A percentile compares a stretch with the other conserved stretches of the same genome.
Evolutionary conservation across 352 stramenopile species (phyloP).

Genomic region (Phytophthora foliorum): DNA sequence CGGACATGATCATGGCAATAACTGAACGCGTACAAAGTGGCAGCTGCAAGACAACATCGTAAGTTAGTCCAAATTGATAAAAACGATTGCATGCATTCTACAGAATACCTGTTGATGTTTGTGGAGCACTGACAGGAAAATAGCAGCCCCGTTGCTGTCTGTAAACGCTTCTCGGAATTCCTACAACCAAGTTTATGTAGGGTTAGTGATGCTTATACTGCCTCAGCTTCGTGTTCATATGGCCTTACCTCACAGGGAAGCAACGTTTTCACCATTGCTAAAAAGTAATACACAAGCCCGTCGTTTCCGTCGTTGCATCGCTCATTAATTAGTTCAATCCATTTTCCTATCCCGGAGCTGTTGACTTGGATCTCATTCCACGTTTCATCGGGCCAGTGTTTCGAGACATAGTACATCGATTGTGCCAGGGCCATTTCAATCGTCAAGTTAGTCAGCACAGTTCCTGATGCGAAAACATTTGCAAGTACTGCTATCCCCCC

Average conservation of each 20-base stretch:
- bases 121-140: conserved; percentile 17
- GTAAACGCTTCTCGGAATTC: conserved; percentile 17
- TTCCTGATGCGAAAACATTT: conserved; percentile 10
- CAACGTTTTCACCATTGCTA: conserved; percentile 22
- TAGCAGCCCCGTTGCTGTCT: conserved; percentile 1
- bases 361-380: conserved; percentile 29
- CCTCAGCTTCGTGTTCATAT: background rate
- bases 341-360: conserved; percentile 11
- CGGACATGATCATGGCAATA: conserved; percentile 17
- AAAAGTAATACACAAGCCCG: conserved; percentile 25
- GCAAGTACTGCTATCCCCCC: conserved; percentile 19
- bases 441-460: background rate
- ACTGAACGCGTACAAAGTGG: conserved; percentile 10
- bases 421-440: conserved; percentile 27
- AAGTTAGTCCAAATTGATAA: background rate
- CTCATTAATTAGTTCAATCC: conserved; percentile 17
- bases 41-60: conserved; percentile 17
- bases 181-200: conserved; percentile 1
- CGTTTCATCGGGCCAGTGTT: conserved; percentile 28
- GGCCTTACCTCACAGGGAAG: conserved; percentile 24
- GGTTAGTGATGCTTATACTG: background rate
- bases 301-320: conserved; percentile 26
- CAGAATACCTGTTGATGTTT: conserved; percentile 24
- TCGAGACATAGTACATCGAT: conserved; percentile 28
- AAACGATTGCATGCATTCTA: background rate